Base-by-base conservation (phyloP, 2,329 filamentous ascomycete species). In the Pochonia chlamydosporia region DNA sequence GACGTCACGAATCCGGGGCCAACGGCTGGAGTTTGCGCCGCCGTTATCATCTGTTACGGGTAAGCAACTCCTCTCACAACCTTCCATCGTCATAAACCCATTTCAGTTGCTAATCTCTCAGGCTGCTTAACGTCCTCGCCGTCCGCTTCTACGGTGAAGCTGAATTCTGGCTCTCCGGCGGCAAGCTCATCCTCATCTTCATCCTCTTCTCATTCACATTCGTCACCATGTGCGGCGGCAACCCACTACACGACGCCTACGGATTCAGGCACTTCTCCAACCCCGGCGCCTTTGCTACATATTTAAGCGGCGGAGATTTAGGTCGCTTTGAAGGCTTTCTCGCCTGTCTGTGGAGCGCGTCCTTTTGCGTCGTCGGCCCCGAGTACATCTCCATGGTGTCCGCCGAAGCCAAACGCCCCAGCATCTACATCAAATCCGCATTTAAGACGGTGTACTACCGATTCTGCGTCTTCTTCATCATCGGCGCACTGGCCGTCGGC, bases 221-320 rank as follows among this genome's bases (percentile, higher is more conserved):
- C 59, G 74, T 91, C 56, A 82, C 81, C 41, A 89, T 89, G 83
- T 71, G 88, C 9, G 87, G 86, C 31, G 87, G 84, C 20, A 90
- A 90, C 55, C 87, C 87, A 0, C 62, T 81, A 6, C 69, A 78
- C 40, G 82, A 86, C 54, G 72, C 80, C 2, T 87, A 82, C 57
- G 85, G 85, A n/a, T 89, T 89, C 60, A 73, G 83, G 16, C 81
- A 82, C 59, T 86, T 82, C 82, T 73, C 70, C 5, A 56, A 58
- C 40, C 59, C 65, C 2, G 62, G 59, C 25, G 48, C 59, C 57
- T 61, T 68, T 40, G 75, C 74, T 10, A 79, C 49, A 74, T 82
- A 49, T 75, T 79, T 39, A 69, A 69, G 40, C 20, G 4, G n/a
- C 0, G 83, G 83, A 3, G 58, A 73, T 36, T 70, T 86, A 0